Evolutionary conservation across 2,329 filamentous ascomycete genomes (phyloP).

Genomic region (Colletotrichum spinosum): DNA sequence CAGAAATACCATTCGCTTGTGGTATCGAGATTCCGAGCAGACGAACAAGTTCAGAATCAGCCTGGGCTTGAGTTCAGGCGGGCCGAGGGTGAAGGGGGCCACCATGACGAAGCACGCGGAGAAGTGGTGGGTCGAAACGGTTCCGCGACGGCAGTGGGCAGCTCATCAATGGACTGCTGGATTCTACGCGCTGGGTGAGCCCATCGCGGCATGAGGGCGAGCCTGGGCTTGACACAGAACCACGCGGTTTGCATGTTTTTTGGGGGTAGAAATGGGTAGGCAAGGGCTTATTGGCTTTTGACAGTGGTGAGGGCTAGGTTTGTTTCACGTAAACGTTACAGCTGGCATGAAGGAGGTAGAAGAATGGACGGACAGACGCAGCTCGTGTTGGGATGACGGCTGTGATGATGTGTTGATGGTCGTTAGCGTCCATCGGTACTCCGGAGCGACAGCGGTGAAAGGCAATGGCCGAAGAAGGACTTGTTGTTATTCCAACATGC

Average conservation of each 20-base stretch:
- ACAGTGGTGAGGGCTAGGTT: constrained; percentile 21
- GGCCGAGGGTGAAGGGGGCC: constrained; percentile 16
- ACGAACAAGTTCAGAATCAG: background rate
- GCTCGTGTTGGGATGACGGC: constrained; percentile 2
- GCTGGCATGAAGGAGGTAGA: constrained; percentile 5
- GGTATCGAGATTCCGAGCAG: no score
- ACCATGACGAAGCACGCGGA: constrained; percentile 12
- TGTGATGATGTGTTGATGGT: background rate
- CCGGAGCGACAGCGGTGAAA: background rate
- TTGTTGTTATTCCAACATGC: constrained; percentile 3
- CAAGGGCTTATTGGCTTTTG: background rate
- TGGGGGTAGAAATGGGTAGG: background rate
- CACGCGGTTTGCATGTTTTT: no score
- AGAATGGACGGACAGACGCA: background rate
- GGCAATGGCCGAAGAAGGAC: no score
- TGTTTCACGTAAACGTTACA: constrained; percentile 35
- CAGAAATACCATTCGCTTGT: no score
- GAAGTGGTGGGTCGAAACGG: constrained; percentile 31
- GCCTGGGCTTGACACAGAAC: background rate
- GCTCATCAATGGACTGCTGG: background rate
- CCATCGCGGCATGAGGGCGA: background rate
- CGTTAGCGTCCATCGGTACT: background rate
- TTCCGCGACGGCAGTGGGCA: constrained; percentile 25
- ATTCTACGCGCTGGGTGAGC: background rate
- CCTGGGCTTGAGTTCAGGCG: constrained; percentile 5